Conservation (phyloP, 2,329 filamentous ascomycete species). For the Seiridium cupressi region DNA sequence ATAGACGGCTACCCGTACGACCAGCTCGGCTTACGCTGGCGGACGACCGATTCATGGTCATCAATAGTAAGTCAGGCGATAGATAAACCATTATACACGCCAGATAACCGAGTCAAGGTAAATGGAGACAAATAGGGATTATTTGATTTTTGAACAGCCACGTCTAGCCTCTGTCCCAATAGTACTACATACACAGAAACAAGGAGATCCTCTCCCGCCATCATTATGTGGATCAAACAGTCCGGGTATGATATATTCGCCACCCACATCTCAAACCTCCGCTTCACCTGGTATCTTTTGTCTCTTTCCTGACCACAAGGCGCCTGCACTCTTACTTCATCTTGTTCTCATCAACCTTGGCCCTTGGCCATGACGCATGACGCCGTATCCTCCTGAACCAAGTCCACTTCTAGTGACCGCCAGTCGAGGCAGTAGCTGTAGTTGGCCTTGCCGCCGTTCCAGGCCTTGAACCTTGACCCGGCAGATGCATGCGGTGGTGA, state of each 20-base stretch:
- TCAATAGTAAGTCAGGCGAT: no score
- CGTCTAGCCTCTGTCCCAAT: no score
- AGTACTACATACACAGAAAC: neutral
- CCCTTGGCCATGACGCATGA: no score
- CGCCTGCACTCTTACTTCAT: neutral
- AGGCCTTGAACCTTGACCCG: neutral
- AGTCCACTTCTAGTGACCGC: neutral
- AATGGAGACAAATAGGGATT: no score
- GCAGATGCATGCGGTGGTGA: slow-evolving; percentile 21
- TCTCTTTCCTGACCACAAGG: no score
- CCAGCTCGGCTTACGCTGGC: neutral
- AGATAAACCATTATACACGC: no score
- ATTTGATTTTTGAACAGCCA: no score
- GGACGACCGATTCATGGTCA: neutral
- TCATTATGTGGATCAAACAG: neutral
- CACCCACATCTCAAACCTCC: neutral
- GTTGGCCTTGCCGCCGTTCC: neutral
- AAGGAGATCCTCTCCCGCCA: neutral
- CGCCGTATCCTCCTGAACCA: no score
- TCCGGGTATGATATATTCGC: neutral
- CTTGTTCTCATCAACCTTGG: neutral
- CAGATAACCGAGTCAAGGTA: no score
- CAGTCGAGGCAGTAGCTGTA: neutral
- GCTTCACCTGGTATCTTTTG: no score
- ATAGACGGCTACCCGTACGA: neutral